These are phyloP conservation scores for Bipolaris zeicola DNA, from an alignment of 2,329 filamentous ascomycete genomes.

Conservation along the genomic window DNA sequence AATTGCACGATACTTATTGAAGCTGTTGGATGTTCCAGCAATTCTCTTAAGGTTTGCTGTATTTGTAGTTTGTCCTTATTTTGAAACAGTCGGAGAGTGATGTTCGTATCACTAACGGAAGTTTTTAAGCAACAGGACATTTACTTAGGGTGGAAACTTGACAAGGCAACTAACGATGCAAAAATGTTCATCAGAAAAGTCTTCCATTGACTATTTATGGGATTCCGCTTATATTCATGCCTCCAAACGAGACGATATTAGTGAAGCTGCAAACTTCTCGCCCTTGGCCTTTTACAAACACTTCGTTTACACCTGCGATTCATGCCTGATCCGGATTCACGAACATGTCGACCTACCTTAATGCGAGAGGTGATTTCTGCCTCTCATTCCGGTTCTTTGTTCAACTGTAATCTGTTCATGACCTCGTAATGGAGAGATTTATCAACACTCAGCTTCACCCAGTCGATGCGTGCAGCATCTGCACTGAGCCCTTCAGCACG, in stretches of 20 bases:
- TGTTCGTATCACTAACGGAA: neutral
- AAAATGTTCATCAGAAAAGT: neutral
- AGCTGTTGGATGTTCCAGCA: too few relatives aligned
- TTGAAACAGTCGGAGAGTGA: neutral
- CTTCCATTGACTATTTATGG: neutral
- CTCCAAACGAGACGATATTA: neutral
- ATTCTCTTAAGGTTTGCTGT: too few relatives aligned
- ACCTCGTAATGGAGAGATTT: conserved; percentile 31
- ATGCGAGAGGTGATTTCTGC: neutral
- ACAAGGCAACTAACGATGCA: neutral
- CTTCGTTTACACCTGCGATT: conserved; percentile 1
- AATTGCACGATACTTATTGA: too few relatives aligned
- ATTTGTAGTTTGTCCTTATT: neutral
- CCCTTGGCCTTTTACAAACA: neutral
- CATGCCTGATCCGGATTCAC: neutral
- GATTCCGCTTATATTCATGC: too few relatives aligned
- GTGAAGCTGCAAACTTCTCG: conserved; percentile 6
- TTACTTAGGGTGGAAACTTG: neutral
- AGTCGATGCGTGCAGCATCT: conserved; percentile 35
- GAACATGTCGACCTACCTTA: neutral
- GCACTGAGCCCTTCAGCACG: conserved; percentile 33
- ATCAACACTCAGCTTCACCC: conserved; percentile 33
- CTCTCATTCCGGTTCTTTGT: neutral
- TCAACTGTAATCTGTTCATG: neutral
- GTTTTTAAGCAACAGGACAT: neutral